phyloP scores from a whole-genome alignment of 2,329 filamentous ascomycete genomes.

The Exophiala oligosperma region DNA sequence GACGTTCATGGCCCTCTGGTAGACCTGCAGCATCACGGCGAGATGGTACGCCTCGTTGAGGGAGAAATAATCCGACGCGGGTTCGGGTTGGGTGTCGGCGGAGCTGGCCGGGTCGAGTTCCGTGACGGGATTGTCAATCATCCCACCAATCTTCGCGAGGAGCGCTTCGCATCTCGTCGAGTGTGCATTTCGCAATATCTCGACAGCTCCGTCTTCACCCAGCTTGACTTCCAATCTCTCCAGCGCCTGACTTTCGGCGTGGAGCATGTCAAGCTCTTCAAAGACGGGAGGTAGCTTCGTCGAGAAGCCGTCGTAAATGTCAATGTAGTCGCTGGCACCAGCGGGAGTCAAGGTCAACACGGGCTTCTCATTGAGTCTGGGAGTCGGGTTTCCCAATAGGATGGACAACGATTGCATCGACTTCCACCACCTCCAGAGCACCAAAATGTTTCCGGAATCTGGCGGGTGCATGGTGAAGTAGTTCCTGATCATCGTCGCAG shows the following conservation, averaged over 20 bases:
- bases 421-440: conserved; percentile 1
- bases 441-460: not conserved
- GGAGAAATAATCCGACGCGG: not conserved
- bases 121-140: not conserved
- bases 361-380: not conserved
- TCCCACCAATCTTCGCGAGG: not conserved
- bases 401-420: conserved; percentile 1
- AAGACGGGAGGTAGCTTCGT: not conserved
- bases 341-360: not conserved
- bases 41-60: not conserved
- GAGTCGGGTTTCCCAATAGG: not conserved
- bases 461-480: not conserved
- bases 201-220: not conserved
- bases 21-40: not conserved
- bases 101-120: not conserved
- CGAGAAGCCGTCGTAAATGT: conserved; percentile 1
- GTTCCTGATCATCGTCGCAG: not conserved
- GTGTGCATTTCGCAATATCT: not conserved
- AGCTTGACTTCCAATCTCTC: not conserved
- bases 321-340: not conserved
- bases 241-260: not conserved
- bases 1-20: not conserved
- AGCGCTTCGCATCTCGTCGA: not conserved
- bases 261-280: conserved; percentile 1
- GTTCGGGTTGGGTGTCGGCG: not conserved